Base-by-base conservation (phyloP, 257 asterid genomes). In the Solanum chilense region DNA sequence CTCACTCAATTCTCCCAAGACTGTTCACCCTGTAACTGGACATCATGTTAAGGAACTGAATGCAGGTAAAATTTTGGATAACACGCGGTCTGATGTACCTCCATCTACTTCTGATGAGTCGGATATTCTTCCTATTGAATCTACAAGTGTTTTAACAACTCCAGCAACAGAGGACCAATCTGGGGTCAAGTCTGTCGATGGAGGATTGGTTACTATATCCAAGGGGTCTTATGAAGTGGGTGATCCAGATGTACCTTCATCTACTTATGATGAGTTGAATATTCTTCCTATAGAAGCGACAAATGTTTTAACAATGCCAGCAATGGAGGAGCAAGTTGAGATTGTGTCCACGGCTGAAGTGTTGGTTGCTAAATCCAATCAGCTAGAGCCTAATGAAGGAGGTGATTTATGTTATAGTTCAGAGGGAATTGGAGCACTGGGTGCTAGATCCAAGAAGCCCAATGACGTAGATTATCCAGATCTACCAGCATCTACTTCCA, bases 171-270 rank as follows among this genome's bases (percentile, higher is more conserved):
- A 75, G 84, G 89, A 66, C 86, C 87, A 45, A 86, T 75, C 23
- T 14, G 86, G 82, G 86, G n/a, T 23, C 69, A 66, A 35, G 27
- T 16, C 68, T 76, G 35, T 77, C 11, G 68, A 52, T 70, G 75
- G 70, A 76, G 31, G 23, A 78, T 44, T 15, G 41, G 74, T 83
- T 84, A 25, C 80, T 44, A 14, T 27, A 77, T 87, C 64, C 73
- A 90, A 83, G 89, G 90, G 69, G 86, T 77, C 84, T 56, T 82
- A 83, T 86, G 88, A 70, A 58, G 71, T 84, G 56, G 86, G 77
- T 81, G 68, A 69, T 44, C 41, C 52, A 0, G 49, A 35, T 47
- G 41, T 45, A 16, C 41, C 84, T 78, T 58, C 64, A 25, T 78
- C 84, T 44, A 25, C 84, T 14, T 78, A 35, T 47, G 60, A 78